Evolutionary conservation across 331 rosid species (phyloP).

Genomic region (Pyrus hybrid): DNA sequence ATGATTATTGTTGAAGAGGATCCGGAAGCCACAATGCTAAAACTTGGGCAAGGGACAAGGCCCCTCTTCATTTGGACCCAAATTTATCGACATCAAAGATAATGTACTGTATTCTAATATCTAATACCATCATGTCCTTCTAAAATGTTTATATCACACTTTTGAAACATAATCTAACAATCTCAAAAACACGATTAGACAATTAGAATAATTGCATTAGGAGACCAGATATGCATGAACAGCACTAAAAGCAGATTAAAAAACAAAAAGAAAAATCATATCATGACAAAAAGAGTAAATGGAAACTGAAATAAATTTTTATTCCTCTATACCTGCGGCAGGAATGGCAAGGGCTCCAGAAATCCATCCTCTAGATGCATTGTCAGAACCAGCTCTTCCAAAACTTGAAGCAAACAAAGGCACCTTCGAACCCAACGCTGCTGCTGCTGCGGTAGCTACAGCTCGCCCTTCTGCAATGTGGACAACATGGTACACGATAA

Average conservation of each 20-base stretch:
- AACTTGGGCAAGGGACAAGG: slow-evolving; percentile 26
- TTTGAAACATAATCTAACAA: background rate
- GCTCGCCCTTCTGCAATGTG: slow-evolving; percentile 52
- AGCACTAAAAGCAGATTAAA: background rate
- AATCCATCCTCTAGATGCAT: slow-evolving; percentile 50
- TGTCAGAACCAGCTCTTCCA: slow-evolving; percentile 40
- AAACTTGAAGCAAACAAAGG: slow-evolving; percentile 37
- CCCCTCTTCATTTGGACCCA: slow-evolving; percentile 1
- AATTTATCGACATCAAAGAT: background rate
- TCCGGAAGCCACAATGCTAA: slow-evolving; percentile 25
- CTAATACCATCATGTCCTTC: slow-evolving; percentile 2
- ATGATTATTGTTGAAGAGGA: slow-evolving; percentile 17
- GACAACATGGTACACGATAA: background rate
- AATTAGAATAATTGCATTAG: background rate
- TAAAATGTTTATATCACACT: background rate
- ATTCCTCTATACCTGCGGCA: slow-evolving; percentile 56
- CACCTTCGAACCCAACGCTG: slow-evolving; percentile 32
- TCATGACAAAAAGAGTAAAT: background rate
- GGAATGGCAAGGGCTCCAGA: slow-evolving; percentile 70
- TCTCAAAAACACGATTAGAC: no score
- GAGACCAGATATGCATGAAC: background rate
- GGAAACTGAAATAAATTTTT: background rate
- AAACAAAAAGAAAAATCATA: background rate
- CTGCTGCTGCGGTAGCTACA: slow-evolving; percentile 56
- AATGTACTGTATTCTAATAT: background rate